These are phyloP conservation scores for Claviceps fusiformis DNA, from an alignment of 2,329 filamentous ascomycete species.

Conservation along the genomic window DNA sequence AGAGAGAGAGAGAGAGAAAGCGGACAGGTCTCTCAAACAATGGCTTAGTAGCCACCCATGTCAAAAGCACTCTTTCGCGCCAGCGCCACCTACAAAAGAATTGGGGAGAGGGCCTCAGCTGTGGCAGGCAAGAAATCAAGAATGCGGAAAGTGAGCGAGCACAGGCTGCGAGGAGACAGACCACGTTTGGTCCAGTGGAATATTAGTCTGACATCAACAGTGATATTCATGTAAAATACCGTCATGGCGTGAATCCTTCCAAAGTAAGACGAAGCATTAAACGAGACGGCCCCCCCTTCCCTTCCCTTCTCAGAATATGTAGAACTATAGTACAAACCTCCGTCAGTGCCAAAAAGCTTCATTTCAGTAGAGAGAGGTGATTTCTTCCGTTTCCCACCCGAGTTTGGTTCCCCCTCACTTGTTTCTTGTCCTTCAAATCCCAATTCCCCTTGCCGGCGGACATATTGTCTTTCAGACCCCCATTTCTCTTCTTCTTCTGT, in stretches of 20 bases:
- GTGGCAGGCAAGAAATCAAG: too few relatives aligned
- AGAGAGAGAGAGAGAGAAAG: too few relatives aligned
- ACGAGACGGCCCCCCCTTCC: too few relatives aligned
- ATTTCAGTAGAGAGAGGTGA: slow-evolving; percentile 2
- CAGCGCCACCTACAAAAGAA: too few relatives aligned
- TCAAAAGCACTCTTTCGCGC: too few relatives aligned
- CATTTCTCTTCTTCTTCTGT: background rate
- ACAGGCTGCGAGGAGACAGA: too few relatives aligned
- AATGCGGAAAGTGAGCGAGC: too few relatives aligned
- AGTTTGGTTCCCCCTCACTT: background rate
- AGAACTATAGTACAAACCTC: slow-evolving; percentile 4
- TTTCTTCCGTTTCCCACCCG: background rate
- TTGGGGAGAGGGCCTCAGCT: too few relatives aligned
- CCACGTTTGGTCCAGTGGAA: background rate
- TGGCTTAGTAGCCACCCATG: too few relatives aligned
- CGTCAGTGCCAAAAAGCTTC: background rate
- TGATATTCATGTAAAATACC: background rate
- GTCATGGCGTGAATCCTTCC: background rate
- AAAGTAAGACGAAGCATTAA: background rate
- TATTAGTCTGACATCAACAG: background rate
- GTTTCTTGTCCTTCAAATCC: background rate
- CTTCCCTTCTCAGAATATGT: background rate
- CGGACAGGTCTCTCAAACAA: too few relatives aligned
- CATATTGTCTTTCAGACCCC: background rate
- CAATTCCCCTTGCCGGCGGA: background rate